Base-by-base conservation (phyloP, 106 monocot genomes). In the Chionographis japonica region DNA sequence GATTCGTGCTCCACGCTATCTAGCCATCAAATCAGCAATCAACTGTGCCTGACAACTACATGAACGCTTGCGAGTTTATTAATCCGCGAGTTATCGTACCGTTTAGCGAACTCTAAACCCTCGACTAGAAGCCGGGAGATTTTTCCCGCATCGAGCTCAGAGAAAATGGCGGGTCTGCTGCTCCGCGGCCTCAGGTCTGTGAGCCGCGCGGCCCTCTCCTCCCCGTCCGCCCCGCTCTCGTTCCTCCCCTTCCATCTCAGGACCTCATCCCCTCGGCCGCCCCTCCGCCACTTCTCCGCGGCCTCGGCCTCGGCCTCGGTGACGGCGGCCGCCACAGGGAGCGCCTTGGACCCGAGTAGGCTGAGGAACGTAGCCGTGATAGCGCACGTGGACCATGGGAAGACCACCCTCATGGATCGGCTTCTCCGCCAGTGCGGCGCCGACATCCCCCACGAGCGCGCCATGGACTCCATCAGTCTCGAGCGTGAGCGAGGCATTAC, bases 401-500 rank as follows among this genome's bases (percentile, higher is more conserved):
- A 98, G 87, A 98, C 97, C 7, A 93, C 97, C 2, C 90, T 98
- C 69, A 98, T 98, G 92, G 97, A 98, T 49, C 84, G 97, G 43
- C 85, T 98, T 14, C 97, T 98, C 74, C 92, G 92, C 58, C 89
- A 90, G 83, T 93, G 98, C 72, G 92, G 98, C 37, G 87, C 98
- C 40, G 92, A 90, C 55, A 76, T 98, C 56, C 90, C 98, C 4
- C 92, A 90, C 66, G 98, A 90, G 65, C 85, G 90, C 37, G 93
- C 90, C 43, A 76, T 98, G 56, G 93, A 98, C 63, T 98, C 92
- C 65, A 98, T 87, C 79, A 85, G 77, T 61, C 90, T 98, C 64
- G 92, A 98, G 85, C 86, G 97, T 42, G 97, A 98, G 77, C 86
- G 97, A 12, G 97, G 97, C 18, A 98, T 98, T 74, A 98, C 97